Percentiles rank a stretch among this genome's conserved stretches.
Conservation (phyloP, 2,329 filamentous ascomycete genomes). For the Claviceps paspali region DNA sequence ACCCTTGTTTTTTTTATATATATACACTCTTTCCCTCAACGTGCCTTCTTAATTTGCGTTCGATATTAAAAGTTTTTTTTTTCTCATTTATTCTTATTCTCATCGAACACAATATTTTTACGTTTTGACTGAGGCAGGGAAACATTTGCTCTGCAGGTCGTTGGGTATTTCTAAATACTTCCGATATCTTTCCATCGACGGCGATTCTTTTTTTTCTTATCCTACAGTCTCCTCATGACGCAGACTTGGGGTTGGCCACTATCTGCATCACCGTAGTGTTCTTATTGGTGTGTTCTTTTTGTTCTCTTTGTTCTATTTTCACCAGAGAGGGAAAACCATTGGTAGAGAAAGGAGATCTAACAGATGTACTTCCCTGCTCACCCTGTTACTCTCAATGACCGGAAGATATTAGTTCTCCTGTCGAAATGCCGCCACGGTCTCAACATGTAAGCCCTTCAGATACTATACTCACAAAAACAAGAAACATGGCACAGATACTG, state of each 20-base stretch:
- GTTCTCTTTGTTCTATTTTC: no score
- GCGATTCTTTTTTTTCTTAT: not conserved
- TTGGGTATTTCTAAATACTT: no score
- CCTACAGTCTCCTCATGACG: not conserved
- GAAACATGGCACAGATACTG: not conserved
- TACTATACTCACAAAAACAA: no score
- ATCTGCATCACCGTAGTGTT: not conserved
- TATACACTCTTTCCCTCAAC: not conserved
- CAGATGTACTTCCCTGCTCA: not conserved
- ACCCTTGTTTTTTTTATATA: not conserved
- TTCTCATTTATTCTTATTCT: not conserved
- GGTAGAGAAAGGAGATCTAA: not conserved
- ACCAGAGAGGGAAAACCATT: not conserved
- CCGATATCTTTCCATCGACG: not conserved
- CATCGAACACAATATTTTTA: no score
- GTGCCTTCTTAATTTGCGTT: no score
- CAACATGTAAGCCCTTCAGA: conserved; percentile 8
- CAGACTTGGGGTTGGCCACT: not conserved
- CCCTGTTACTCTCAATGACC: not conserved
- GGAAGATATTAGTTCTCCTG: not conserved
- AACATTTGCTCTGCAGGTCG: no score
- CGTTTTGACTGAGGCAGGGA: no score
- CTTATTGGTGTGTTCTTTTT: not conserved
- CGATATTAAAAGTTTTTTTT: no score
- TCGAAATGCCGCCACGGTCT: conserved; percentile 9